phyloP scores from a whole-genome alignment of 1,284 basidiomycete genomes.

The Inonotus obliquus region DNA sequence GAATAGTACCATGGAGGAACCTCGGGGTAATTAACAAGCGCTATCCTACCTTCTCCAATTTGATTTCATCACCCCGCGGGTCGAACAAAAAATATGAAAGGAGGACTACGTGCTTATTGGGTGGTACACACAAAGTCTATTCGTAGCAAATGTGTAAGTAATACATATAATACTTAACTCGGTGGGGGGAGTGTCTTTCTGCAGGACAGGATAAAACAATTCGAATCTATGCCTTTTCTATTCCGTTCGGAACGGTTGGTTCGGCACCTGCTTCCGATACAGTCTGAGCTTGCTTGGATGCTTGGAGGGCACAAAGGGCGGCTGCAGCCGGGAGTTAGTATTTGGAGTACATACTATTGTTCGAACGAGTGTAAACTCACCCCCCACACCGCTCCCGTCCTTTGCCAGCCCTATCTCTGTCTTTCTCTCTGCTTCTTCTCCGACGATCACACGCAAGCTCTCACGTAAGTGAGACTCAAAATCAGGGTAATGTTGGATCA shows the following conservation, averaged over 20 bases:
- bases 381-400: conserved; percentile 96
- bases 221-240: not conserved
- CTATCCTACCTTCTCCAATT: no score
- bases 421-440: conserved; percentile 71
- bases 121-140: conserved; percentile 11
- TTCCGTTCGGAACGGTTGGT: not conserved
- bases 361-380: conserved; percentile 42
- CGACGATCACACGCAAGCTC: conserved; percentile 73
- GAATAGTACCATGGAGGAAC: not conserved
- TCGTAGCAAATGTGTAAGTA: conserved; percentile 7
- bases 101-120: not conserved
- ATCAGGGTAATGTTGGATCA: conserved; percentile 88
- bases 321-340: conserved; percentile 37
- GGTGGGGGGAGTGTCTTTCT: not conserved
- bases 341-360: conserved; percentile 1
- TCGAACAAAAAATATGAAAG: not conserved
- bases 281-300: conserved; percentile 42
- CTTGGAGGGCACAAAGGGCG: conserved; percentile 71
- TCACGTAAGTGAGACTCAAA: conserved; percentile 75
- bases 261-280: not conserved
- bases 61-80: not conserved
- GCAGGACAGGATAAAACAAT: not conserved
- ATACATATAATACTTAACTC: conserved; percentile 13
- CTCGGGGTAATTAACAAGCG: conserved; percentile 1
- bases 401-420: conserved; percentile 91